These are phyloP conservation scores for Coleophoma eucalyptorum DNA, from an alignment of 2,329 filamentous ascomycete genomes.

Conservation along the genomic window DNA sequence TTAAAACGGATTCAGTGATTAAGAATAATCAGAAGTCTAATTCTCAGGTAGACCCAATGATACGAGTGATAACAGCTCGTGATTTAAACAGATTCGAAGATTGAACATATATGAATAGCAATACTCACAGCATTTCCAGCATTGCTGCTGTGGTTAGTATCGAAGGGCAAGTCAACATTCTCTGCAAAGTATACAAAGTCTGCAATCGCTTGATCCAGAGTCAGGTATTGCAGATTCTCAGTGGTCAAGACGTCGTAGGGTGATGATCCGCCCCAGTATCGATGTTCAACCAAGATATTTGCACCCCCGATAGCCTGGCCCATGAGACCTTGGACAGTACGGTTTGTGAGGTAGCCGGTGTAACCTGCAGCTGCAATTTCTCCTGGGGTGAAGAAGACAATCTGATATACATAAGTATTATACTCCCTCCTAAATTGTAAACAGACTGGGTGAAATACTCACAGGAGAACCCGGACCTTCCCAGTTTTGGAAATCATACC, in stretches of 20 bases:
- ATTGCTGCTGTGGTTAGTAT: constrained; percentile 37
- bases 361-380: constrained; percentile 42
- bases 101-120: constrained; percentile 16
- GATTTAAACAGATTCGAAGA: too few relatives aligned
- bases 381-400: constrained; percentile 44
- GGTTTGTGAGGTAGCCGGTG: constrained; percentile 42
- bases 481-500: constrained; percentile 44
- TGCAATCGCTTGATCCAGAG: constrained; percentile 43
- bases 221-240: constrained; percentile 47
- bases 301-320: constrained; percentile 46
- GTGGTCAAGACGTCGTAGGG: constrained; percentile 44
- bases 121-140: constrained; percentile 45
- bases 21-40: too few relatives aligned
- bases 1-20: too few relatives aligned
- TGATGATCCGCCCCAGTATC: constrained; percentile 50
- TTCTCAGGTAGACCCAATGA: too few relatives aligned
- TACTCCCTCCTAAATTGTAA: constrained; percentile 34
- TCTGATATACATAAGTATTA: constrained; percentile 40
- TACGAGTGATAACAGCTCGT: too few relatives aligned
- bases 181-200: constrained; percentile 50
- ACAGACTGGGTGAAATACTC: neutral
- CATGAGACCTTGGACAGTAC: constrained; percentile 40
- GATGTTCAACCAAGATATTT: constrained; percentile 47
- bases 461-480: constrained; percentile 48
- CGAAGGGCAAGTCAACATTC: constrained; percentile 45